phyloP scores from a whole-genome alignment of 805 yeast species.

The Danielia oregonensis region DNA sequence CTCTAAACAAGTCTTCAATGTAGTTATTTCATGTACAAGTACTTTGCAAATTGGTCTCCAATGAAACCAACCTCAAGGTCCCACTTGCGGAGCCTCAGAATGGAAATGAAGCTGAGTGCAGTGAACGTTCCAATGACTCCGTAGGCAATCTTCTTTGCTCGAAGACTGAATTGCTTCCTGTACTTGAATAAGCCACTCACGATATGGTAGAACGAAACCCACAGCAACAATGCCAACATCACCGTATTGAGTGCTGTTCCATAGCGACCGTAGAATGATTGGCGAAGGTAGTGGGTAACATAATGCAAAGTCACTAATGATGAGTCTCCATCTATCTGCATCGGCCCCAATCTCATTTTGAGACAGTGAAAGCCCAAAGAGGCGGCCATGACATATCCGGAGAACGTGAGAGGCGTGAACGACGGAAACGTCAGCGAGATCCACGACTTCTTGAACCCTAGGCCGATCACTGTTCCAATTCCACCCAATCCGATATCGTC shows the following conservation, averaged over 20 bases:
- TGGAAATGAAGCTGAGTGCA: constrained; percentile 33
- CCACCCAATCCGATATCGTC: constrained; percentile 62
- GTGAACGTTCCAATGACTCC: constrained; percentile 33
- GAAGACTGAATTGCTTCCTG: constrained; percentile 34
- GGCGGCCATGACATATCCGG: constrained; percentile 54
- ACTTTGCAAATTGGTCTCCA: constrained; percentile 26
- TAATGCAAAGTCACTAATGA: constrained; percentile 51
- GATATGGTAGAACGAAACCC: constrained; percentile 46
- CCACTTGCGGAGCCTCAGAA: constrained; percentile 23
- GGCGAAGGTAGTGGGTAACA: constrained; percentile 30
- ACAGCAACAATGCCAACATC: constrained; percentile 16
- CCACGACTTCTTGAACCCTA: constrained; percentile 48
- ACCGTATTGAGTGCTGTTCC: constrained; percentile 11
- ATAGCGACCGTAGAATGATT: constrained; percentile 9
- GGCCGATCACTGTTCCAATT: constrained; percentile 49
- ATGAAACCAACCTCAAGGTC: constrained; percentile 26
- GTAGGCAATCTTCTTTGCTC: constrained; percentile 45
- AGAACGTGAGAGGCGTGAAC: constrained; percentile 51
- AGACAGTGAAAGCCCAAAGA: constrained; percentile 44
- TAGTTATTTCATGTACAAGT: constrained; percentile 14
- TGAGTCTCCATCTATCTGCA: constrained; percentile 61
- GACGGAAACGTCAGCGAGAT: constrained; percentile 43
- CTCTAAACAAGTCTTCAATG: too few relatives aligned
- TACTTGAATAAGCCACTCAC: constrained; percentile 51
- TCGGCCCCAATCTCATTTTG: constrained; percentile 48